Percentiles rank a stretch among this genome's conserved stretches.
phyloP scores from a whole-genome alignment of 2,329 filamentous ascomycete species.

The Plectosphaerella cucumerina region DNA sequence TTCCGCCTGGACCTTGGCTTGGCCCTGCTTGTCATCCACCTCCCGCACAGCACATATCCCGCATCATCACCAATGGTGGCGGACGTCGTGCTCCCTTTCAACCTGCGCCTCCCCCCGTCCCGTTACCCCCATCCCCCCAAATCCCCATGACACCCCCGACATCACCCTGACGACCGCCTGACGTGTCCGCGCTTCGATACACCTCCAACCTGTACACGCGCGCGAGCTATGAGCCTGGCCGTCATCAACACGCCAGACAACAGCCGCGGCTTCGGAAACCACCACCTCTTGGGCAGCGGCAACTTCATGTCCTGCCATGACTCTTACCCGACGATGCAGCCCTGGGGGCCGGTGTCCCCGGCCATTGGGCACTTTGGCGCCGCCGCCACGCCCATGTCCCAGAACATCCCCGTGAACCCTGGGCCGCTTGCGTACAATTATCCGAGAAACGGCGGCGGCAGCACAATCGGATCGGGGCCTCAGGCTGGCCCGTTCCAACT shows the following conservation, averaged over 20 bases:
- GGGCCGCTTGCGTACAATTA: not conserved
- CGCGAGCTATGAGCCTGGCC: not conserved
- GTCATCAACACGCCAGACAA: not conserved
- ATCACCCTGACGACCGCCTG: no score
- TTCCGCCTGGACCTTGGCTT: not conserved
- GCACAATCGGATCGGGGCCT: no score
- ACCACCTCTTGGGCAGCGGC: not conserved
- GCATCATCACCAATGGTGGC: not conserved
- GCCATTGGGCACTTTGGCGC: not conserved
- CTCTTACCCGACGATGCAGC: not conserved
- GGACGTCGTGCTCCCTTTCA: not conserved
- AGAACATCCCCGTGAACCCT: not conserved
- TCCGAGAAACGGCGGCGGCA: no score
- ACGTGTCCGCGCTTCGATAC: no score
- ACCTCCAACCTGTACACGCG: not conserved
- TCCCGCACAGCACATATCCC: not conserved
- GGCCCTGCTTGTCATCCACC: not conserved
- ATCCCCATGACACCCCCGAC: not conserved
- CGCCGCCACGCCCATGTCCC: not conserved
- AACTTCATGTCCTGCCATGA: not conserved
- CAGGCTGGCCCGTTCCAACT: not conserved
- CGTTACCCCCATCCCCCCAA: not conserved
- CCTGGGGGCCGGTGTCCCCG: not conserved
- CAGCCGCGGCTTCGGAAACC: not conserved
- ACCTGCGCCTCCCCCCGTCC: not conserved